phyloP scores from a whole-genome alignment of 2,329 filamentous ascomycete species.

The Arthrobotrys entomopaga region DNA sequence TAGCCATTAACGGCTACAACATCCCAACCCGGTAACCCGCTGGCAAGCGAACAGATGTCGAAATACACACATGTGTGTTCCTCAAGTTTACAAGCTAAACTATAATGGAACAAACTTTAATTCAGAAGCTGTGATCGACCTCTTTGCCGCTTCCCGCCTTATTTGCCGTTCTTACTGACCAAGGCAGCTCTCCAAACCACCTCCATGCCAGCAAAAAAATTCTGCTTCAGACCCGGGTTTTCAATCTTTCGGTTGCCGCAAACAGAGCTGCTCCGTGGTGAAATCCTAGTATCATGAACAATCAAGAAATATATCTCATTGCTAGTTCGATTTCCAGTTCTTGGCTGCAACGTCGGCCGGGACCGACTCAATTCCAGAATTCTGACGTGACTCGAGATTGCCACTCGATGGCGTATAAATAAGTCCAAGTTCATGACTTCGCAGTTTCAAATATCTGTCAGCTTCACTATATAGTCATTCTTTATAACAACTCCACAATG shows the following conservation, averaged over 20 bases:
- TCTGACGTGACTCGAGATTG: background rate
- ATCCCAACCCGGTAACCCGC: no score
- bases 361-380: background rate
- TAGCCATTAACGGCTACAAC: no score
- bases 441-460: background rate
- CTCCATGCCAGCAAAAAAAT: constrained; percentile 13
- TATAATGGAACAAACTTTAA: background rate
- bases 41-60: no score
- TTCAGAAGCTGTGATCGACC: background rate
- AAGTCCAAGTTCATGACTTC: background rate
- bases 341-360: background rate
- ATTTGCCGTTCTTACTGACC: background rate
- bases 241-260: constrained; percentile 9
- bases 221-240: constrained; percentile 14
- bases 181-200: background rate
- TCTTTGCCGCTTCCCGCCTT: background rate
- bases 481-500: constrained; percentile 9
- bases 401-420: background rate
- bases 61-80: no score
- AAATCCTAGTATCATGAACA: background rate
- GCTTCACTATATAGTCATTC: background rate
- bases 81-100: no score
- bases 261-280: background rate
- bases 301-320: background rate
- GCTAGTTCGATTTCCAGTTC: background rate